phyloP scores from a whole-genome alignment of 306 rosid genomes.

The Dalbergia cultrata region DNA sequence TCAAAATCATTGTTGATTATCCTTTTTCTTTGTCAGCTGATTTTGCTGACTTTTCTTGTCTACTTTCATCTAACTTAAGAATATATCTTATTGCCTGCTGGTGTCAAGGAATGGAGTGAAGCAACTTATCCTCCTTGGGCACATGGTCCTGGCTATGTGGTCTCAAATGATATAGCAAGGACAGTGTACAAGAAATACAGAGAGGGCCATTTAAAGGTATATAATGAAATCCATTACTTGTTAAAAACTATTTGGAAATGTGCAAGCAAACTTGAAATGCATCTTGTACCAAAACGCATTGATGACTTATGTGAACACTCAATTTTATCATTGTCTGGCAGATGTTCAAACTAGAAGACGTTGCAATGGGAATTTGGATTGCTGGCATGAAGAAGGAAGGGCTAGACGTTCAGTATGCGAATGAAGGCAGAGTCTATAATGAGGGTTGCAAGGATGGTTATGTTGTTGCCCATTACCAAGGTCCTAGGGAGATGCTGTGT shows the following conservation, averaged over 20 bases:
- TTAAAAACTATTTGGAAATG: conserved; percentile 9
- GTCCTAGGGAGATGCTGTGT: conserved; percentile 95
- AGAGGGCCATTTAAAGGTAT: conserved; percentile 84
- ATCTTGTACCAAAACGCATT: not conserved
- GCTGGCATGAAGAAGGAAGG: conserved; percentile 82
- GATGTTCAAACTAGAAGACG: conserved; percentile 99
- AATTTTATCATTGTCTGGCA: conserved; percentile 52
- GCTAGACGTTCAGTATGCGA: conserved; percentile 72
- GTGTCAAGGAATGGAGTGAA: conserved; percentile 87
- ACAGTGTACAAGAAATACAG: conserved; percentile 66
- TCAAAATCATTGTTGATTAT: not conserved
- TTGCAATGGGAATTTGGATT: conserved; percentile 99
- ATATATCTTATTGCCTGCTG: conserved; percentile 44
- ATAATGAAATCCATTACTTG: conserved; percentile 6
- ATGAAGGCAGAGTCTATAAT: conserved; percentile 65
- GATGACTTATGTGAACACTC: conserved; percentile 31
- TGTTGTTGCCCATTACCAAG: conserved; percentile 98
- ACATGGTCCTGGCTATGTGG: conserved; percentile 97
- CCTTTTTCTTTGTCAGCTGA: not conserved
- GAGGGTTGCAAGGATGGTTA: conserved; percentile 92
- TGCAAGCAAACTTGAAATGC: conserved; percentile 8
- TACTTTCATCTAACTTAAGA: conserved; percentile 8
- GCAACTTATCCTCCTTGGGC: conserved; percentile 96
- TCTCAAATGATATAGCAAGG: conserved; percentile 84
- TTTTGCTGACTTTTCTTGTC: conserved; percentile 7